Evolutionary conservation across 306 rosid genomes (phyloP), one percentile per base, ranked within the genome.

Genomic region (Cucumis hystrix): DNA sequence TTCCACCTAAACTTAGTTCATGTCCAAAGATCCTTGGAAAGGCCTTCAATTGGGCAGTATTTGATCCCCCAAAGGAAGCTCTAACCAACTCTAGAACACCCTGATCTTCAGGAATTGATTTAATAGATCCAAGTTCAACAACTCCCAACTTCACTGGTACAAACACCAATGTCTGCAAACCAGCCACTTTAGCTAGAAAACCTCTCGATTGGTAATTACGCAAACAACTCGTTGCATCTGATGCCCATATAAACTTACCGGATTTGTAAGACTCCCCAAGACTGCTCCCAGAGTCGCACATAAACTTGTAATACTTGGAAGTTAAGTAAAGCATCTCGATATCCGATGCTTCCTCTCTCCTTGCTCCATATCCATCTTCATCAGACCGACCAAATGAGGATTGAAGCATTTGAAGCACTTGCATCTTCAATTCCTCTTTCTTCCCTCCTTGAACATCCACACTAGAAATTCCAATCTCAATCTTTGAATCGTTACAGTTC

Each of bases 11-110:
- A 80, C 93, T 93, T 16, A 93, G 83, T 70, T 91, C 95, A 11
- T 59, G 95, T 60, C 98, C 98, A 51, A 93, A 93, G 77, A 91
- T 91, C 91, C 85, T 93, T 0, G 98, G 97, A 41, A 82, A 84
- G 25, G 75, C 83, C 89, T 87, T 93, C 28, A 90, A 79, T 82
- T 87, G 91, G 57, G 81, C 85, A 21, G 86, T 77, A 81, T 76
- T 78, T 78, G 96, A 70, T 66, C 81, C 90, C 52, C 91, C 92
- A 66, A 93, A 88, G 33, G 83, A 20, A 14, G 80, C 51, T 80
- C 64, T 85, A 6, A 89, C 84, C 89, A 81, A 76, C 28, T 90
- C 89, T 75, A 89, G 77, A 70, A 85, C 77, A 80, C 77, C 80
- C 79, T 86, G 90, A 8, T 93, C 98, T 84, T 93, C 97, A 0